Evolutionary conservation across 768 basidiomycete genomes (phyloP).

Genomic region (Suillus fuscotomentosus): DNA sequence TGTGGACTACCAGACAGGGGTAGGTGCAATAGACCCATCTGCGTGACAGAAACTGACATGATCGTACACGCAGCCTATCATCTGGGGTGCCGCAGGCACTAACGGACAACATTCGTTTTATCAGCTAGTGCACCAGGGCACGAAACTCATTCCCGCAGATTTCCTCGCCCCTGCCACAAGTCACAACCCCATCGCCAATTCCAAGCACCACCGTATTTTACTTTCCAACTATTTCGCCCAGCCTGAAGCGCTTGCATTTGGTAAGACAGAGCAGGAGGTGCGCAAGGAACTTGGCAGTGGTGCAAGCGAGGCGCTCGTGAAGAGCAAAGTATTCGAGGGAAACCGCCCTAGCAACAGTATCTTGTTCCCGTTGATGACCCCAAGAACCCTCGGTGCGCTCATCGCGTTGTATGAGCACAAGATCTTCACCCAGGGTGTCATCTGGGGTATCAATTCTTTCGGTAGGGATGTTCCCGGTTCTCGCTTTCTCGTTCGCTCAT

Average conservation of each 20-base stretch:
- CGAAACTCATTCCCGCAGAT: conserved; percentile 88
- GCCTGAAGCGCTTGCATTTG: conserved; percentile 96
- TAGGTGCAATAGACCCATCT: conserved; percentile 37
- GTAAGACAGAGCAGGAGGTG: conserved; percentile 92
- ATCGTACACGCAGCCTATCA: conserved; percentile 68
- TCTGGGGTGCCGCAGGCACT: conserved; percentile 98
- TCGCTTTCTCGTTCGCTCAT: background rate
- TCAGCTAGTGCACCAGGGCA: conserved; percentile 94
- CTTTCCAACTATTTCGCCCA: conserved; percentile 99
- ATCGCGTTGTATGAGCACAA: conserved; percentile 97
- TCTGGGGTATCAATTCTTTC: conserved; percentile 99
- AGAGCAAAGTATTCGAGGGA: conserved; percentile 98
- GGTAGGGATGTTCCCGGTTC: conserved; percentile 43
- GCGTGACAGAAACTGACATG: conserved; percentile 1
- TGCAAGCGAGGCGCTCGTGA: conserved; percentile 82
- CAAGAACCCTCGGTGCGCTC: conserved; percentile 82
- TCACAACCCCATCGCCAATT: conserved; percentile 83
- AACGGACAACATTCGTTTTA: conserved; percentile 99
- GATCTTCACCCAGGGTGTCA: conserved; percentile 95
- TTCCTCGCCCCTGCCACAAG: conserved; percentile 89
- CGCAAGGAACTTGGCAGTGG: conserved; percentile 61
- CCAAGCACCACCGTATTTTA: conserved; percentile 96
- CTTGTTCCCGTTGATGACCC: conserved; percentile 91
- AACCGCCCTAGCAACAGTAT: conserved; percentile 97
- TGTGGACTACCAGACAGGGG: conserved; percentile 95